phyloP scores from a whole-genome alignment of 345 rosid genomes.

The Rhodomyrtus tomentosa region DNA sequence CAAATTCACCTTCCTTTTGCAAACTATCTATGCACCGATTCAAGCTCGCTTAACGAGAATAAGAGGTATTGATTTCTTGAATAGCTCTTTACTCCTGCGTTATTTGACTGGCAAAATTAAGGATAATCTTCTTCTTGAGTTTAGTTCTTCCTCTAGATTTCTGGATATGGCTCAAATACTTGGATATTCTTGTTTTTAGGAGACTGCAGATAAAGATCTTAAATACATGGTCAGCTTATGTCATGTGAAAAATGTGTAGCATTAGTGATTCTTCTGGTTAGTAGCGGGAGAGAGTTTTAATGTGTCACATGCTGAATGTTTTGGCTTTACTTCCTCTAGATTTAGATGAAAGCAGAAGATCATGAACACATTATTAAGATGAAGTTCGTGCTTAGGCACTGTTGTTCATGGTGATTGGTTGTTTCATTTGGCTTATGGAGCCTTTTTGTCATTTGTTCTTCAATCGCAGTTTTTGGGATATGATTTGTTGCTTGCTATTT shows the following conservation, averaged over 20 bases:
- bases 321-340: not conserved
- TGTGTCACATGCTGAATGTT: not conserved
- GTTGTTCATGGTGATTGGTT: not conserved
- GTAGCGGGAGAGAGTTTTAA: not conserved
- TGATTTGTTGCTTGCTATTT: not conserved
- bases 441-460: not conserved
- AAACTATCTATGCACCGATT: not conserved
- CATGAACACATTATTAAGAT: not conserved
- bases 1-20: not conserved
- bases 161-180: not conserved
- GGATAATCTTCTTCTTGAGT: not conserved
- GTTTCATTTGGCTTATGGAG: not conserved
- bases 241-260: not conserved
- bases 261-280: not conserved
- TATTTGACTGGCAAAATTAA: not conserved
- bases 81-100: not conserved
- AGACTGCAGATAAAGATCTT: not conserved
- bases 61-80: not conserved
- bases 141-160: not conserved
- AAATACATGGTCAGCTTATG: not conserved
- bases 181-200: not conserved
- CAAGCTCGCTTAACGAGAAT: not conserved
- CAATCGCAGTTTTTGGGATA: not conserved
- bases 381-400: not conserved
- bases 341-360: not conserved